Evolutionary conservation across 179 eudicot species (phyloP), one percentile per base, ranked within the genome.

Genomic region (Beta macrorhiza): DNA sequence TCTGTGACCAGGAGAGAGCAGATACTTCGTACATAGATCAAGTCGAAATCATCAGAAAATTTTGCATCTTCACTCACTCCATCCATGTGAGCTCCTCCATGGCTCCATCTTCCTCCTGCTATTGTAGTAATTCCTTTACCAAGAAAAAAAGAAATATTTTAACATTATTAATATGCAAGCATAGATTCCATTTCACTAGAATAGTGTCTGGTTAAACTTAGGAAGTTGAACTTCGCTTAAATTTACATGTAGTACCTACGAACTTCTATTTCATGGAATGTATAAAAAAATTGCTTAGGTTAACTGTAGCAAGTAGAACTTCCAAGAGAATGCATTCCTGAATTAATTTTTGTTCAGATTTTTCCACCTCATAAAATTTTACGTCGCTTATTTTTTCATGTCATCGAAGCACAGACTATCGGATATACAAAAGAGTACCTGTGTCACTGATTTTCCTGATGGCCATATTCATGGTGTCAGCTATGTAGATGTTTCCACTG

Each of bases 401-500:
- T 1, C 13, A 52, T 7, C 1, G 9, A 7, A 7, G 19, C 56
- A 47, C n/a, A 7, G 19, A 49, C 8, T 19, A 71, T 19, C n/a
- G 12, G 12, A 16, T 15, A 47, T 5, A 5, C 7, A n/a, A 6
- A 51, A 55, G 44, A 13, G 67, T 82, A 94, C 99, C 98, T 72
- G 91, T 57, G 62, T 92, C 94, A 76, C 87, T 91, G 76, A 92
- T 89, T 81, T 94, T 94, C 78, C 98, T 84, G 79, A 96, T 89
- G 75, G 95, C 98, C 93, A 90, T 87, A 80, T 94, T 96, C 65
- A 83, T 25, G 53, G 98, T 92, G 83, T 96, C 99, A 19, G 98
- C 99, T 72, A 96, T 78, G 80, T 96, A 96, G 72, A 96, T 86
- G 77, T 96, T 96, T 84, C 99, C 99, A 73, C 87, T 90, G 78